Base-by-base conservation (phyloP, 495 filamentous ascomycete genomes). In the Lasiosphaeria hispida region DNA sequence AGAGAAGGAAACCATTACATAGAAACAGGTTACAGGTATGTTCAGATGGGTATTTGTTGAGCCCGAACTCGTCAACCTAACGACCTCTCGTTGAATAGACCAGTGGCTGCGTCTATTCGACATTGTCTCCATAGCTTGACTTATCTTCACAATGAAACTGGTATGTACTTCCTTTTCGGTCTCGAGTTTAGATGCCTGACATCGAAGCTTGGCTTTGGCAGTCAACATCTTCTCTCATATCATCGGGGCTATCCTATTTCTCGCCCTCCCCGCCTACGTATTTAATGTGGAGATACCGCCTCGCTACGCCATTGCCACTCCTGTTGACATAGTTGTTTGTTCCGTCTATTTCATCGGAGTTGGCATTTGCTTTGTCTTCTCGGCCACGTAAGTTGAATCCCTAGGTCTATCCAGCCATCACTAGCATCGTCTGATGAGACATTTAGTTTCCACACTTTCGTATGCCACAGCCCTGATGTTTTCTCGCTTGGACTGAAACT, bases 191-290 rank as follows among this genome's bases (percentile, higher is more conserved):
- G 34, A 38, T 15, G 11, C 17, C 9, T 2, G 1, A 47, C 23
- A 40, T n/a, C 14, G 15, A 18, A 30, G 13, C 13, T 39, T 30
- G 18, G 38, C 36, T 11, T 33, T 37, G 13, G 8, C 40, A 77
- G 78, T 82, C 13, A 83, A 82, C 55, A 84, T 83, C 17, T 75
- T 74, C 45, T 77, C 79, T 1, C 82, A 83, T 59, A 19, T 78
- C 15, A 7, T 82, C 43, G 80, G 81, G 5, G 68, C 78, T 0
- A 5, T 72, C 10, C n/a, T 82, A 10, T 83, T 82, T 55, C 18
- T 74, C 19, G 45, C 59, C 14, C 45, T 75, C 18, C 77, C 78
- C 7, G 19, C 72, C 7, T 69, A 71, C 47, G 49, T 80, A 40
- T 78, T 72, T 37, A 64, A 67, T 47, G 59, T 63, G 2, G 56